phyloP scores from a whole-genome alignment of 306 rosid genomes.

The Lithocarpus polystachyus region DNA sequence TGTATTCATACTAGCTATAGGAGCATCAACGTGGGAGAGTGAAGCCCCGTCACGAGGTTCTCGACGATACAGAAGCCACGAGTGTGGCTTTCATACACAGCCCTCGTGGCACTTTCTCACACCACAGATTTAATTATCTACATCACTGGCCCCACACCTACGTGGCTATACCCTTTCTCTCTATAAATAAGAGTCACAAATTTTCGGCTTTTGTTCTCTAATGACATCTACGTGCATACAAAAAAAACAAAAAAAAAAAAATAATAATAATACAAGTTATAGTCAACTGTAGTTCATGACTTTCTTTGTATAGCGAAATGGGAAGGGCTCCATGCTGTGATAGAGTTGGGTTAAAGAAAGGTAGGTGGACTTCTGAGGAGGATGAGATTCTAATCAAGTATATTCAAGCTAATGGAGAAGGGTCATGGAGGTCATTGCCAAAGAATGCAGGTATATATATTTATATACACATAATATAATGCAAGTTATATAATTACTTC shows the following conservation, averaged over 20 bases:
- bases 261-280: background rate
- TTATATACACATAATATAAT: too few species aligned
- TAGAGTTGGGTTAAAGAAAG: slow-evolving; percentile 77
- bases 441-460: slow-evolving; percentile 64
- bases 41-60: slow-evolving; percentile 25
- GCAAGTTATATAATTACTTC: too few species aligned
- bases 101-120: slow-evolving; percentile 57
- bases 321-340: slow-evolving; percentile 92
- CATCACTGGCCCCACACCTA: slow-evolving; percentile 2
- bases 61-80: slow-evolving; percentile 69
- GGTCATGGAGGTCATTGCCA: slow-evolving; percentile 87
- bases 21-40: slow-evolving; percentile 54
- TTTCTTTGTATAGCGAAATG: slow-evolving; percentile 27
- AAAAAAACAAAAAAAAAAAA: too few species aligned
- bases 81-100: background rate
- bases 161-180: background rate
- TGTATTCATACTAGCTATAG: background rate
- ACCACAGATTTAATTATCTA: slow-evolving; percentile 29
- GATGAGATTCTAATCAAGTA: slow-evolving; percentile 55
- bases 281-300: background rate
- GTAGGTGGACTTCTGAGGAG: slow-evolving; percentile 82
- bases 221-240: background rate
- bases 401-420: slow-evolving; percentile 75
- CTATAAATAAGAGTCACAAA: slow-evolving; percentile 24
- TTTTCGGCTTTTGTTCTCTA: background rate